These are phyloP conservation scores for Skeletonema menzelii DNA, from an alignment of 108 stramenopile species.

Conservation along the genomic window DNA sequence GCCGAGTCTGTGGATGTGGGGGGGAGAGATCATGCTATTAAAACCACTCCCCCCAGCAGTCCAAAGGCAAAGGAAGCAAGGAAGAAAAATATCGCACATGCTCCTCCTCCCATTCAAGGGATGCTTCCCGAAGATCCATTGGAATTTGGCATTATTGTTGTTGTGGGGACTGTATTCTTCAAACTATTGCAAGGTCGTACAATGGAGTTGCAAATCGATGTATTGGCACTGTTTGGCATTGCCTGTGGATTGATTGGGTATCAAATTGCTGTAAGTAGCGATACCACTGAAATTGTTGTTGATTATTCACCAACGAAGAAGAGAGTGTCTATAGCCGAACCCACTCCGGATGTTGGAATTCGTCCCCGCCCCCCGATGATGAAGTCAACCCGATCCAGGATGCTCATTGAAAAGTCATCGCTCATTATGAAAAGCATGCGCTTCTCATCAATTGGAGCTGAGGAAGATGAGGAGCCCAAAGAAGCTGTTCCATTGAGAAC, in stretches of 20 bases:
- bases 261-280: constrained; percentile 1
- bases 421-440: constrained; percentile 12
- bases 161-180: constrained; percentile 21
- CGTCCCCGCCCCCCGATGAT: neutral
- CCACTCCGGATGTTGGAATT: too few species aligned
- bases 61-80: neutral
- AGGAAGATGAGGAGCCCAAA: neutral
- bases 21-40: neutral
- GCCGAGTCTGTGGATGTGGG: neutral
- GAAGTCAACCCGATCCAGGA: neutral
- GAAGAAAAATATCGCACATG: neutral
- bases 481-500: constrained; percentile 12
- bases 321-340: neutral
- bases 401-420: constrained; percentile 22
- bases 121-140: constrained; percentile 28
- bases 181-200: constrained; percentile 22
- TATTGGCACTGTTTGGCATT: constrained; percentile 15
- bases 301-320: neutral
- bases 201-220: constrained; percentile 21
- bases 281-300: neutral
- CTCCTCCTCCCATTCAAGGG: neutral
- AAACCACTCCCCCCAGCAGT: neutral
- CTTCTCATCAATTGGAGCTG: neutral
- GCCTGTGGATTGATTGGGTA: constrained; percentile 37
- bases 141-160: constrained; percentile 19